Percentiles rank a stretch among this genome's conserved stretches.
Evolutionary conservation across 2,329 filamentous ascomycete genomes (phyloP).

Genomic region (Pseudogymnoascus destructans): DNA sequence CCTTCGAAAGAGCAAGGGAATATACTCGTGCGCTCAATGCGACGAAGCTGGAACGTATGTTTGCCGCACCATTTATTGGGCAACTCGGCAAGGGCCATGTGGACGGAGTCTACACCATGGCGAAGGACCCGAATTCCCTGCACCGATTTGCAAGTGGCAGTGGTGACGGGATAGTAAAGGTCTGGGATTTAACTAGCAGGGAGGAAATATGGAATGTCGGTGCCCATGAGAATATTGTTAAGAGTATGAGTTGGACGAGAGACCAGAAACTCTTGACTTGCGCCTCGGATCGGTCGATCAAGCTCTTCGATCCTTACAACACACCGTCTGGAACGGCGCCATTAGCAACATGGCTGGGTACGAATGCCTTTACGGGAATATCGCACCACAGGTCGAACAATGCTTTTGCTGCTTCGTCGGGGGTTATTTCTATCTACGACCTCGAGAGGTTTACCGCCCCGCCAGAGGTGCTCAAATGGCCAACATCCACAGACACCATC

Average conservation of each 20-base stretch:
- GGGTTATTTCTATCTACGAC: conserved; percentile 77
- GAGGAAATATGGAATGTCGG: conserved; percentile 65
- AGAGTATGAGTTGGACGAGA: conserved; percentile 77
- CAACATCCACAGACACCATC: conserved; percentile 80
- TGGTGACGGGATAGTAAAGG: conserved; percentile 87
- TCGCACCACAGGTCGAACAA: conserved; percentile 70
- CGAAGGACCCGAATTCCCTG: conserved; percentile 64
- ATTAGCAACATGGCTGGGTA: conserved; percentile 71
- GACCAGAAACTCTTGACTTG: conserved; percentile 79
- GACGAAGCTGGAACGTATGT: conserved; percentile 88
- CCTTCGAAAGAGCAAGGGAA: conserved; percentile 81
- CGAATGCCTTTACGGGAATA: conserved; percentile 68
- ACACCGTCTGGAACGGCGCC: conserved; percentile 56
- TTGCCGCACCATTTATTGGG: conserved; percentile 68
- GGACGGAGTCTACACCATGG: conserved; percentile 74
- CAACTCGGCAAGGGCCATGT: conserved; percentile 86
- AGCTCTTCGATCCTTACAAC: conserved; percentile 83
- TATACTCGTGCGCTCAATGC: conserved; percentile 70
- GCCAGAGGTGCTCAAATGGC: conserved; percentile 75
- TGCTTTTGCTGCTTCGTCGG: conserved; percentile 68
- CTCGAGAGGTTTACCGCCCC: conserved; percentile 67
- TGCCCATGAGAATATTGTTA: conserved; percentile 89
- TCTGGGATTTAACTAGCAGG: conserved; percentile 66
- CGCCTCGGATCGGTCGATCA: conserved; percentile 73
- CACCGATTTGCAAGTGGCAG: conserved; percentile 69